Evolutionary conservation across 1,284 basidiomycete genomes (phyloP).

Genomic region (Leccinum subatratum): DNA sequence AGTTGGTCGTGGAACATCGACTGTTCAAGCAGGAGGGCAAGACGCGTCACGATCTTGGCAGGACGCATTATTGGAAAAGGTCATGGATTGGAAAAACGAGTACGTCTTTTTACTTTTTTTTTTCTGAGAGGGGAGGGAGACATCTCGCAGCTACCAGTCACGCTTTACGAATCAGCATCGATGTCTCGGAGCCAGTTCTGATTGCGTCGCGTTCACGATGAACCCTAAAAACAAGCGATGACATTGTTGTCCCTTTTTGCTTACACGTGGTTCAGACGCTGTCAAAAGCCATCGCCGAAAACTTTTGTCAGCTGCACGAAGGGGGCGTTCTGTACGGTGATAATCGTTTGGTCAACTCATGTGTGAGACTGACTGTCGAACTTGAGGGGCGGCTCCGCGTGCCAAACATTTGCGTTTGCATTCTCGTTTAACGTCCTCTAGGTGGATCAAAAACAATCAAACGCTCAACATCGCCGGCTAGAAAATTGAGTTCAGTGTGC

Average conservation of each 20-base stretch:
- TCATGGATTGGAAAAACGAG: constrained; percentile 68
- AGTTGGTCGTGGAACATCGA: too few relatives aligned
- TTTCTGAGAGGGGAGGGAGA: too few relatives aligned
- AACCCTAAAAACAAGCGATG: constrained; percentile 55
- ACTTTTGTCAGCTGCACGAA: constrained; percentile 87
- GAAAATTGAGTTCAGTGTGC: constrained; percentile 63
- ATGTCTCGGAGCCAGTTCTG: constrained; percentile 86
- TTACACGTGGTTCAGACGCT: constrained; percentile 46
- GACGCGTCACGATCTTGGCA: too few relatives aligned
- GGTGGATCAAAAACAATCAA: constrained; percentile 92
- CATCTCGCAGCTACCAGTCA: constrained; percentile 67
- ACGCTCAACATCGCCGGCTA: constrained; percentile 75
- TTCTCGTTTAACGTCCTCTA: constrained; percentile 26
- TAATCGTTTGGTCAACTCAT: constrained; percentile 99
- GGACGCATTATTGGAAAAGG: constrained; percentile 39
- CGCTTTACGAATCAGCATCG: constrained; percentile 18
- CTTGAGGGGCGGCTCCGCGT: constrained; percentile 63
- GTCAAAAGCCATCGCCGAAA: constrained; percentile 86
- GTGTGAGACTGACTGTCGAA: constrained; percentile 50
- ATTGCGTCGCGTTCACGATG: constrained; percentile 89
- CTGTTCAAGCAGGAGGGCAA: too few relatives aligned
- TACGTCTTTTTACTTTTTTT: constrained; percentile 39
- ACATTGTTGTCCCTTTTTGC: neutral
- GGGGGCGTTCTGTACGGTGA: constrained; percentile 94
- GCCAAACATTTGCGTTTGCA: too few relatives aligned